phyloP scores from a whole-genome alignment of 805 yeast species.

The Barnettozyma sucrosica region DNA sequence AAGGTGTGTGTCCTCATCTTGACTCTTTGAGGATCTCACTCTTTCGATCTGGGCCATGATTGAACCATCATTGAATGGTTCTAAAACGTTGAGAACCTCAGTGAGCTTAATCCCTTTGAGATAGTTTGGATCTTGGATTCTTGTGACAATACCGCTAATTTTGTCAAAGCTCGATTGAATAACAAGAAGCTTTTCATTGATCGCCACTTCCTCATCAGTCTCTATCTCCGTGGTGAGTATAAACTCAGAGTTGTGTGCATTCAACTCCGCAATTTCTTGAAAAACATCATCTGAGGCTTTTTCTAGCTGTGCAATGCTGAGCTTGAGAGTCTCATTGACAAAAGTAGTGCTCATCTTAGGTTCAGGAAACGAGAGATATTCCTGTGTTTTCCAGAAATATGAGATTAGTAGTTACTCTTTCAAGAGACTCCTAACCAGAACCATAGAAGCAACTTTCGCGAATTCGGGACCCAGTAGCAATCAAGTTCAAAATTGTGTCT shows the following conservation, averaged over 20 bases:
- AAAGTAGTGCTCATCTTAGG: constrained; percentile 4
- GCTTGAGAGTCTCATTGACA: constrained; percentile 4
- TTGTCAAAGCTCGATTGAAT: constrained; percentile 3
- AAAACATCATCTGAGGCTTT: constrained; percentile 3
- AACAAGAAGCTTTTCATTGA: not conserved
- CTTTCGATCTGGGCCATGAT: not conserved
- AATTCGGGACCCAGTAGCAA: no score
- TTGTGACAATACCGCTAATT: not conserved
- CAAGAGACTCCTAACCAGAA: no score
- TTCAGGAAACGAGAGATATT: no score
- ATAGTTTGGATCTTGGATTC: not conserved
- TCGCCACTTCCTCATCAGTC: not conserved
- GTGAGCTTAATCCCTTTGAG: not conserved
- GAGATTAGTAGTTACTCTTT: no score
- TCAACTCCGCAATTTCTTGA: constrained; percentile 1
- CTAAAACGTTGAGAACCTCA: not conserved
- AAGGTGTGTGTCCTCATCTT: constrained; percentile 9
- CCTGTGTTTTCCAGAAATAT: not conserved
- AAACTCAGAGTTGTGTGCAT: not conserved
- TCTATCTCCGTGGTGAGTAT: not conserved
- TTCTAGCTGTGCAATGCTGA: constrained; percentile 4
- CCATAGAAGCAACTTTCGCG: not conserved
- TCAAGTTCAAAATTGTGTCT: not conserved
- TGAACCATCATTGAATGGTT: constrained; percentile 13
- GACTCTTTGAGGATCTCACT: not conserved